A percentile compares a stretch with the other conserved stretches of the same genome.
Evolutionary conservation across 2,329 filamentous ascomycete species (phyloP).

Genomic region (Aphanoascus verrucosus): DNA sequence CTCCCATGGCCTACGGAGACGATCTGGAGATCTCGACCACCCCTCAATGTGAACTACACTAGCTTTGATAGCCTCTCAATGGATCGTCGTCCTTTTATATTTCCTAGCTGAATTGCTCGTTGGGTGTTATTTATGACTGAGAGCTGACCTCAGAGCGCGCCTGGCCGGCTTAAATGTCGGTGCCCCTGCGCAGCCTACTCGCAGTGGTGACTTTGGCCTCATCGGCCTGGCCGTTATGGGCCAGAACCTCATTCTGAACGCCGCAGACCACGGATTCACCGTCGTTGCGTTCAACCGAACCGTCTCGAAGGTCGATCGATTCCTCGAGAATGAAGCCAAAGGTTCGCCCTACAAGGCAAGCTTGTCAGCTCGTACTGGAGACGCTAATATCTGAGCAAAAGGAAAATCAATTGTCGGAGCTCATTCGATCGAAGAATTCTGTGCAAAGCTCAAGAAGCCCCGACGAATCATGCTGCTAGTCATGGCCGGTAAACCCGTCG

Average conservation of each 20-base stretch:
- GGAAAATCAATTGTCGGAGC: slow-evolving; percentile 92
- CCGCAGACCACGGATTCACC: slow-evolving; percentile 86
- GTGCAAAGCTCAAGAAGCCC: slow-evolving; percentile 91
- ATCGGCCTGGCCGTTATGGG: slow-evolving; percentile 86
- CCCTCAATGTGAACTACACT: background rate
- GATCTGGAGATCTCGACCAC: no score
- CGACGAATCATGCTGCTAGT: slow-evolving; percentile 97
- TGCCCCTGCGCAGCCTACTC: slow-evolving; percentile 44
- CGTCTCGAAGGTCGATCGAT: slow-evolving; percentile 92
- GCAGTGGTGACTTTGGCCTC: slow-evolving; percentile 77
- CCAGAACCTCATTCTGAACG: slow-evolving; percentile 83
- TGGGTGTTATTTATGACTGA: slow-evolving; percentile 1
- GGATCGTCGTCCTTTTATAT: background rate
- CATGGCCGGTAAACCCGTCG: slow-evolving; percentile 94
- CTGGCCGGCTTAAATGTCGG: slow-evolving; percentile 63
- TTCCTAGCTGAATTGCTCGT: background rate
- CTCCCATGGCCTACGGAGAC: background rate
- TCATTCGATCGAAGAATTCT: slow-evolving; percentile 87
- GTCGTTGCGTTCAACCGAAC: slow-evolving; percentile 98
- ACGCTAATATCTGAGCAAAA: slow-evolving; percentile 33
- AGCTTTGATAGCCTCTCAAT: background rate
- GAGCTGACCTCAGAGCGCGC: slow-evolving; percentile 33
- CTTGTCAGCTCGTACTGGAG: background rate
- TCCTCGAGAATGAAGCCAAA: slow-evolving; percentile 84
- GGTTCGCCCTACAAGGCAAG: slow-evolving; percentile 33